These are phyloP conservation scores for Cladorrhinum sp. DNA, from an alignment of 2,329 filamentous ascomycete genomes.

Conservation along the genomic window DNA sequence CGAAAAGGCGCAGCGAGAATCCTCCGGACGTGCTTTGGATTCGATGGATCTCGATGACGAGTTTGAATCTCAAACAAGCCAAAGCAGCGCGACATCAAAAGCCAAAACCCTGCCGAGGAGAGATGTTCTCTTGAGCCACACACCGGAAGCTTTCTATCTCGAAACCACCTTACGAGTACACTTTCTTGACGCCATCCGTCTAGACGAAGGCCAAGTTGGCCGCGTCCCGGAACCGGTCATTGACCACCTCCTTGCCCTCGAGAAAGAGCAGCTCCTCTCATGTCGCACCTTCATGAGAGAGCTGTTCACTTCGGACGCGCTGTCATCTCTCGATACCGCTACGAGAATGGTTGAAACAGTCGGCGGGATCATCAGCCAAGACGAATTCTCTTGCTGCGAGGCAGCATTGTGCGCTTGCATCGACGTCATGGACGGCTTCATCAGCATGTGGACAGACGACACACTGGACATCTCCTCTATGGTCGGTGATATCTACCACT, in stretches of 20 bases:
- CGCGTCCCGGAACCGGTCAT: conserved; percentile 51
- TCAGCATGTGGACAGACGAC: conserved; percentile 60
- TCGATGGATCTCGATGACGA: conserved; percentile 66
- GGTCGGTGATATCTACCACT: conserved; percentile 74
- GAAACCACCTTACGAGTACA: conserved; percentile 46
- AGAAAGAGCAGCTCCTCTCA: conserved; percentile 52
- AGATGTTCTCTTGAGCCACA: conserved; percentile 41
- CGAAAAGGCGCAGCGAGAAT: conserved; percentile 34
- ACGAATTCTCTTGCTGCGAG: conserved; percentile 70
- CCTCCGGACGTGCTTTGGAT: conserved; percentile 42
- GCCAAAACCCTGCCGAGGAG: conserved; percentile 45
- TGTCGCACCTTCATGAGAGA: conserved; percentile 50
- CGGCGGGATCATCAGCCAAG: conserved; percentile 50
- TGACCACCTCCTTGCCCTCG: conserved; percentile 46
- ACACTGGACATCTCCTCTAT: conserved; percentile 59
- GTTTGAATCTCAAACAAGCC: conserved; percentile 59
- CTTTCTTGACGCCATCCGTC: conserved; percentile 43
- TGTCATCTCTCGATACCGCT: conserved; percentile 47
- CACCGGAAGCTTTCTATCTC: conserved; percentile 45
- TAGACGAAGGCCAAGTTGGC: conserved; percentile 44
- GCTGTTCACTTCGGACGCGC: conserved; percentile 52
- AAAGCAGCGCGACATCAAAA: conserved; percentile 38
- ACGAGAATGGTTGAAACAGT: conserved; percentile 48
- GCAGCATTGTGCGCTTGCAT: conserved; percentile 66
- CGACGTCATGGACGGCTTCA: conserved; percentile 63